A percentile compares a stretch with the other conserved stretches of the same genome.
These are phyloP conservation scores for Neonectria sp. DNA, from an alignment of 2,329 filamentous ascomycete genomes.

Conservation along the genomic window DNA sequence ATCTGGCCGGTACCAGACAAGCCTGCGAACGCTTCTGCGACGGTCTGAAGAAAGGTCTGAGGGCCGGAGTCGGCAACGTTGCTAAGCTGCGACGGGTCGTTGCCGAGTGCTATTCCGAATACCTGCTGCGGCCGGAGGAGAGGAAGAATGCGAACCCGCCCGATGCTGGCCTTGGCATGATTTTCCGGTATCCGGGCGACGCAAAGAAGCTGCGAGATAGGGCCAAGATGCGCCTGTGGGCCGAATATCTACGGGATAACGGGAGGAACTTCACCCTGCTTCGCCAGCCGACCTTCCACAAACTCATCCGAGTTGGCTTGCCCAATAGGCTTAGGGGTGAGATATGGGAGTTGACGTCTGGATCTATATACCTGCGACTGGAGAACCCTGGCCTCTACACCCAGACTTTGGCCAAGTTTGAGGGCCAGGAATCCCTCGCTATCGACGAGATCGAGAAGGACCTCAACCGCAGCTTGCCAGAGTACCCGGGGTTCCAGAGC, in stretches of 20 bases:
- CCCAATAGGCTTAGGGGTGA: constrained; percentile 95
- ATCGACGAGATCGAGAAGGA: constrained; percentile 99
- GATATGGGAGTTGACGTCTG: constrained; percentile 95
- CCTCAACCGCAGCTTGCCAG: constrained; percentile 93
- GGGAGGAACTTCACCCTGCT: constrained; percentile 93
- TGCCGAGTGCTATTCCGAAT: constrained; percentile 92
- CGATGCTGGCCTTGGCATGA: constrained; percentile 93
- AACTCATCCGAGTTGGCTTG: constrained; percentile 94
- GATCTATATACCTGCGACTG: constrained; percentile 89
- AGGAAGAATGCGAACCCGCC: constrained; percentile 73
- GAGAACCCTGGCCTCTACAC: constrained; percentile 87
- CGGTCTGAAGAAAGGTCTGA: constrained; percentile 89
- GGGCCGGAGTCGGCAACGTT: constrained; percentile 90
- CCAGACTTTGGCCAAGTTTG: constrained; percentile 87
- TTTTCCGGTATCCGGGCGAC: constrained; percentile 96
- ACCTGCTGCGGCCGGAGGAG: constrained; percentile 76
- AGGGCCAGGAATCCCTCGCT: constrained; percentile 90
- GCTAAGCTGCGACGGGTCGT: constrained; percentile 87
- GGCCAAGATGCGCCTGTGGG: constrained; percentile 98
- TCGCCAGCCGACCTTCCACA: constrained; percentile 97
- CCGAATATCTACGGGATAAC: constrained; percentile 95
- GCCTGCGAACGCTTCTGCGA: constrained; percentile 97
- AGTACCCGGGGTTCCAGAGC: constrained; percentile 97
- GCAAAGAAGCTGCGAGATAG: constrained; percentile 92
- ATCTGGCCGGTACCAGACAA: constrained; percentile 89